These are phyloP conservation scores for Zygosaccharomyces pseudobailii DNA, from an alignment of 1,139 yeast genomes.

Conservation along the genomic window DNA sequence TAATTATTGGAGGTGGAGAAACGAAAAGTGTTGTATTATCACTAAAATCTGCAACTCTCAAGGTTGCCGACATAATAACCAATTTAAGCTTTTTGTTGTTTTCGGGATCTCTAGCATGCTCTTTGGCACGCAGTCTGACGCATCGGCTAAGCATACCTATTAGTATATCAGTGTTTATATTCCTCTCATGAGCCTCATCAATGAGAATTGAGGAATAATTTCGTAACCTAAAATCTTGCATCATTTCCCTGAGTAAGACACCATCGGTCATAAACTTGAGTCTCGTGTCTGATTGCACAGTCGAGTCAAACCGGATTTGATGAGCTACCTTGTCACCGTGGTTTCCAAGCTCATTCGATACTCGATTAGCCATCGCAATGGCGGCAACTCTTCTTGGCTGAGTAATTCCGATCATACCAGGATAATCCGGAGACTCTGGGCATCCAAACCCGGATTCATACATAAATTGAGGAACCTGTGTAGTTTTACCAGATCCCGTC, in stretches of 20 bases:
- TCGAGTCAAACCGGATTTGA: conserved; percentile 87
- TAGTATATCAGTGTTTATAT: conserved; percentile 89
- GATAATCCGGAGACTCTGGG: conserved; percentile 52
- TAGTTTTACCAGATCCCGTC: conserved; percentile 80
- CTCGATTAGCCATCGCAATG: conserved; percentile 93
- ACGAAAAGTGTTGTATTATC: conserved; percentile 69
- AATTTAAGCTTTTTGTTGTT: conserved; percentile 58
- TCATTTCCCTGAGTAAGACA: conserved; percentile 87
- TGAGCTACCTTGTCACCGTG: conserved; percentile 76
- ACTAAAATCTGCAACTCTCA: conserved; percentile 87
- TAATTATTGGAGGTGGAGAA: conserved; percentile 81
- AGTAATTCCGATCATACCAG: conserved; percentile 93
- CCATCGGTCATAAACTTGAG: conserved; percentile 99
- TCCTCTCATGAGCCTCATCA: conserved; percentile 98
- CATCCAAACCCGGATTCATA: conserved; percentile 87
- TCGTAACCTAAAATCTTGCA: conserved; percentile 72
- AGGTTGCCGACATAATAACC: conserved; percentile 90
- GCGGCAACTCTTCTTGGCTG: conserved; percentile 99
- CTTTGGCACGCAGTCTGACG: conserved; percentile 64
- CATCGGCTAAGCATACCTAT: conserved; percentile 93
- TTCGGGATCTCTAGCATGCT: conserved; percentile 44
- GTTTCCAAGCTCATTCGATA: conserved; percentile 74
- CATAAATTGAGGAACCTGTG: conserved; percentile 73
- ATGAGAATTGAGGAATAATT: conserved; percentile 84
- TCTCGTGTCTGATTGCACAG: conserved; percentile 64